phyloP scores from a whole-genome alignment of 768 basidiomycete genomes.

The Hortiboletus campestris region DNA sequence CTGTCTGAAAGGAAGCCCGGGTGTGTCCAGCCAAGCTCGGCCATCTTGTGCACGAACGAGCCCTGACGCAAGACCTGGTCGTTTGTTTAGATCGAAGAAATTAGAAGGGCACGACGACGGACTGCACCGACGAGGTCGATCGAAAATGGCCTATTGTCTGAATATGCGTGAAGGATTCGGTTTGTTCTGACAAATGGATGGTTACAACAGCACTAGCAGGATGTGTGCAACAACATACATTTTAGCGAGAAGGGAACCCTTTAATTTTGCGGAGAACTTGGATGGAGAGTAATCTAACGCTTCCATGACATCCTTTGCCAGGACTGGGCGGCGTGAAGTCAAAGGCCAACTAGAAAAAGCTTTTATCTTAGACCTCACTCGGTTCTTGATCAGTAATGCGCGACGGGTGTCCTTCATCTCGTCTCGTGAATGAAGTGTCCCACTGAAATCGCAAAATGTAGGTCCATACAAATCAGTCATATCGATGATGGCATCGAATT shows the following conservation, averaged over 20 bases:
- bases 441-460: conserved; percentile 18
- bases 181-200: conserved; percentile 22
- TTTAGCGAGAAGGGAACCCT: conserved; percentile 4
- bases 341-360: background rate
- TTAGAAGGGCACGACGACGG: background rate
- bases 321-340: background rate
- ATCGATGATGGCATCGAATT: background rate
- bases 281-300: conserved; percentile 7
- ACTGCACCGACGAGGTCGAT: conserved; percentile 57
- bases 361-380: background rate
- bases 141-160: conserved; percentile 49
- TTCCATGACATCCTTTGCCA: conserved; percentile 3
- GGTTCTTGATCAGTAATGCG: conserved; percentile 24
- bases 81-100: background rate
- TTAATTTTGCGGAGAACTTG: conserved; percentile 1
- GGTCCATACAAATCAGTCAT: background rate
- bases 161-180: conserved; percentile 47
- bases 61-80: conserved; percentile 52
- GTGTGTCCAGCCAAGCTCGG: conserved; percentile 49
- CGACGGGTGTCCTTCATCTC: conserved; percentile 15
- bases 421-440: conserved; percentile 32
- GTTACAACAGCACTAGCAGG: background rate
- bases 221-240: conserved; percentile 17
- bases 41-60: conserved; percentile 54
- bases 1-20: conserved; percentile 36